phyloP scores from a whole-genome alignment of 1,284 basidiomycete species.

The Meira miltonrushii region DNA sequence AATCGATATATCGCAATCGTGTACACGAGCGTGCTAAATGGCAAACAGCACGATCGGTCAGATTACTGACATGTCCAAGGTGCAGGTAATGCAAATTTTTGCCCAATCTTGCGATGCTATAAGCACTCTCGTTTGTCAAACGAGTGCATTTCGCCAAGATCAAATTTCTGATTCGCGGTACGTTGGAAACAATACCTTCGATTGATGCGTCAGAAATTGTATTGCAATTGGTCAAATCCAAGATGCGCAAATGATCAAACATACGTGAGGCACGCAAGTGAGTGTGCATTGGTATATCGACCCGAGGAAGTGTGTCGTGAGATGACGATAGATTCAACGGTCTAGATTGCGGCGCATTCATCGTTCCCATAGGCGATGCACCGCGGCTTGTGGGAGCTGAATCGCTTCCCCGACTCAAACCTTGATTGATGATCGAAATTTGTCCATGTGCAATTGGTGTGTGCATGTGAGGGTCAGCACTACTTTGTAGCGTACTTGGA shows the following conservation, averaged over 20 bases:
- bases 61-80: slow-evolving; percentile 77
- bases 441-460: not conserved
- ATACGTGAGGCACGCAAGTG: slow-evolving; percentile 4
- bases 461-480: not conserved
- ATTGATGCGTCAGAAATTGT: slow-evolving; percentile 80
- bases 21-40: slow-evolving; percentile 80
- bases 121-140: slow-evolving; percentile 79
- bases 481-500: slow-evolving; percentile 6
- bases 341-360: not conserved
- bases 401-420: slow-evolving; percentile 14
- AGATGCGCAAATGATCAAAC: slow-evolving; percentile 48
- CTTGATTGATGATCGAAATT: not conserved
- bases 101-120: slow-evolving; percentile 79
- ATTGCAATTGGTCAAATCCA: slow-evolving; percentile 69
- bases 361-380: slow-evolving; percentile 19
- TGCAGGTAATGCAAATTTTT: slow-evolving; percentile 92
- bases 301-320: slow-evolving; percentile 14
- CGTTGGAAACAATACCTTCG: slow-evolving; percentile 79
- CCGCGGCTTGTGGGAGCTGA: slow-evolving; percentile 30
- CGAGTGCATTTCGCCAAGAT: slow-evolving; percentile 83
- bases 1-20: slow-evolving; percentile 89
- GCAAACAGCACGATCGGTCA: slow-evolving; percentile 84
- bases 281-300: slow-evolving; percentile 8
- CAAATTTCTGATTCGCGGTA: slow-evolving; percentile 84
- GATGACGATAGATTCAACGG: not conserved